Evolutionary conservation across 1,284 basidiomycete species (phyloP), one percentile per base, ranked within the genome.

Genomic region (Heterobasidion annosum): DNA sequence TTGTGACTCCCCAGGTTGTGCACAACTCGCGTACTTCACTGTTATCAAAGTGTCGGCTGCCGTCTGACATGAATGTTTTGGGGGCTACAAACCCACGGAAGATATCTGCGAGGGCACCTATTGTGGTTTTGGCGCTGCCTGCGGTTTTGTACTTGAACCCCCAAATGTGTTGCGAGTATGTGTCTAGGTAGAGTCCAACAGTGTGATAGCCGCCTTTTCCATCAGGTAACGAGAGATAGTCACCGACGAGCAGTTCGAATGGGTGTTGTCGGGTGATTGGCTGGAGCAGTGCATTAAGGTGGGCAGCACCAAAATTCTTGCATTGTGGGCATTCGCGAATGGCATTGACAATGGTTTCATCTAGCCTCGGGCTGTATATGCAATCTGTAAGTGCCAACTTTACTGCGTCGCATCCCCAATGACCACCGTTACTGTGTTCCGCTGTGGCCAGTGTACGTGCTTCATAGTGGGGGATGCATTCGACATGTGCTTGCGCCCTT

Each of bases 41-140:
- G 54, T 69, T 70, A 34, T 69, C 60, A 57, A 75, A 75, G 46
- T 75, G 70, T 0, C 59, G 58, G 0, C 74, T 69, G 0, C 70
- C 66, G 33, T 76, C 71, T 0, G 66, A 60, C 69, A 73, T 71
- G 58, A 74, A 63, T 0, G 62, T 63, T 18, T 73, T 67, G 0
- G 66, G 56, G 4, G 64, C 40, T 0, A 56, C 34, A 48, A 65
- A 71, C 0, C 34, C 48, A 0, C 62, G 34, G 40, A 59, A 63
- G 1, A 74, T 68, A 0, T 58, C 7, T 0, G 52, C n/a, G 0
- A 72, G 59, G 0, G 59, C 54, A 0, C 60, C 52, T 0, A 58
- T 56, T 6, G 68, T 68, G 2, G 66, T 65, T 25, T 63, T 63
- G 6, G 55, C 64, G 0, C 61, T 59, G n/a, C 66, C 61, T 10